phyloP scores from a whole-genome alignment of 192 early-diverging fungal species.

The Backusella tarrabulga region DNA sequence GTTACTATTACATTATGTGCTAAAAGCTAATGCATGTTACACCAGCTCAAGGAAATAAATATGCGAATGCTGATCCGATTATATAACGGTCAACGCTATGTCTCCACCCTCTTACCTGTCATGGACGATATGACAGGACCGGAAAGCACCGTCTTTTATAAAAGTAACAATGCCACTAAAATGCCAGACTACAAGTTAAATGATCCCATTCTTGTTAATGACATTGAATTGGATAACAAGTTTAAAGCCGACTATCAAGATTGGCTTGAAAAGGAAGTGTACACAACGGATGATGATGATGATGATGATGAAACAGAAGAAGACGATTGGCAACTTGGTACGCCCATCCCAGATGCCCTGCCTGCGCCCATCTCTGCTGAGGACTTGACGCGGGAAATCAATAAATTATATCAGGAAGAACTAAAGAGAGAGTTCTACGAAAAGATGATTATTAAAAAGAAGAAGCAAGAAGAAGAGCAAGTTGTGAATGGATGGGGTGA shows the following conservation, averaged over 20 bases:
- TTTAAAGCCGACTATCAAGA: slow-evolving; percentile 67
- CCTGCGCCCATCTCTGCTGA: background rate
- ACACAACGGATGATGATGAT: slow-evolving; percentile 13
- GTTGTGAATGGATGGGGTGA: slow-evolving; percentile 15
- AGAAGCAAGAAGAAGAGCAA: background rate
- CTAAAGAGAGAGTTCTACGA: slow-evolving; percentile 11
- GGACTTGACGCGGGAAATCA: slow-evolving; percentile 16
- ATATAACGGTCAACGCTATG: slow-evolving; percentile 56
- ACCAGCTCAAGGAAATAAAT: slow-evolving; percentile 64
- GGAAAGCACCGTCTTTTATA: background rate
- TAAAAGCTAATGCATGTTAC: too few species aligned
- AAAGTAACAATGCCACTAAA: background rate
- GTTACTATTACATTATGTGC: background rate
- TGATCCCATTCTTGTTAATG: background rate
- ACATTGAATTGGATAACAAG: slow-evolving; percentile 53
- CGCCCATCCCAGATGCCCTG: slow-evolving; percentile 11
- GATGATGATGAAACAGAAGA: background rate
- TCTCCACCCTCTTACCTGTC: background rate
- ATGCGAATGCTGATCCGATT: slow-evolving; percentile 58
- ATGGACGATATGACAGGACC: slow-evolving; percentile 13
- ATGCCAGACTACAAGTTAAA: slow-evolving; percentile 9
- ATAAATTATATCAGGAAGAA: slow-evolving; percentile 22
- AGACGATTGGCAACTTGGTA: slow-evolving; percentile 3
- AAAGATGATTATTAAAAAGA: background rate
- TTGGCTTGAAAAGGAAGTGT: slow-evolving; percentile 62